A percentile compares a stretch with the other conserved stretches of the same genome.
phyloP scores from a whole-genome alignment of 345 rosid genomes.

The Nasturtium officinale region DNA sequence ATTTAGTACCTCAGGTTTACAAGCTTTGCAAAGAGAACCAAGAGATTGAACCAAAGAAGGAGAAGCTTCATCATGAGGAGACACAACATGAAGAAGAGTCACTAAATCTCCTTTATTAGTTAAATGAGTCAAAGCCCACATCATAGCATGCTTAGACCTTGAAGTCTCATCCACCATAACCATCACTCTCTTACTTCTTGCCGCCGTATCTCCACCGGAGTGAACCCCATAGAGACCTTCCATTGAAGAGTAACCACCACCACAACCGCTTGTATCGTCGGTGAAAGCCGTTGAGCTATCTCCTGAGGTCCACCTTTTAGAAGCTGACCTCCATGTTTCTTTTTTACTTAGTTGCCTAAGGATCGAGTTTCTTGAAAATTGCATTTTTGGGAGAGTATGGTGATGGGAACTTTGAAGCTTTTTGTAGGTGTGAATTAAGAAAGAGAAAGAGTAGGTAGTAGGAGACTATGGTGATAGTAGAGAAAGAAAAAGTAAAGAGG shows the following conservation, averaged over 20 bases:
- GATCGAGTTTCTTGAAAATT: constrained; percentile 53
- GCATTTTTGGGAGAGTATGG: constrained; percentile 28
- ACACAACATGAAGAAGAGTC: constrained; percentile 68
- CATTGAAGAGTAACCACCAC: constrained; percentile 51
- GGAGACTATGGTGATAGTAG: constrained; percentile 12
- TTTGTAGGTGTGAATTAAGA: constrained; percentile 25
- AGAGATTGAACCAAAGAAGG: constrained; percentile 69
- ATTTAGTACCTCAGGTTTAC: constrained; percentile 75
- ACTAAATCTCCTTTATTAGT: constrained; percentile 78
- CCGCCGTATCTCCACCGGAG: constrained; percentile 45
- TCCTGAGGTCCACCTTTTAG: constrained; percentile 56
- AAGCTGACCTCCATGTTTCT: constrained; percentile 63
- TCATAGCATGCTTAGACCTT: constrained; percentile 88
- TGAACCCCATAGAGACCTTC: constrained; percentile 51
- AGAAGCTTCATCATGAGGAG: constrained; percentile 43
- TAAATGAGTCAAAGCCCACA: constrained; percentile 95
- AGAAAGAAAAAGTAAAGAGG: constrained; percentile 19
- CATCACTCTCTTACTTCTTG: constrained; percentile 81
- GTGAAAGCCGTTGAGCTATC: constrained; percentile 43
- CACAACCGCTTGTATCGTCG: constrained; percentile 17
- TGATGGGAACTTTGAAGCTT: constrained; percentile 25
- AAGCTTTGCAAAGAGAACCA: constrained; percentile 89
- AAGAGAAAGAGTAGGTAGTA: constrained; percentile 24
- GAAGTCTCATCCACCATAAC: constrained; percentile 82
- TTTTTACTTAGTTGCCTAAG: constrained; percentile 62